phyloP scores from a whole-genome alignment of 768 basidiomycete genomes.

The Suillus fuscotomentosus region DNA sequence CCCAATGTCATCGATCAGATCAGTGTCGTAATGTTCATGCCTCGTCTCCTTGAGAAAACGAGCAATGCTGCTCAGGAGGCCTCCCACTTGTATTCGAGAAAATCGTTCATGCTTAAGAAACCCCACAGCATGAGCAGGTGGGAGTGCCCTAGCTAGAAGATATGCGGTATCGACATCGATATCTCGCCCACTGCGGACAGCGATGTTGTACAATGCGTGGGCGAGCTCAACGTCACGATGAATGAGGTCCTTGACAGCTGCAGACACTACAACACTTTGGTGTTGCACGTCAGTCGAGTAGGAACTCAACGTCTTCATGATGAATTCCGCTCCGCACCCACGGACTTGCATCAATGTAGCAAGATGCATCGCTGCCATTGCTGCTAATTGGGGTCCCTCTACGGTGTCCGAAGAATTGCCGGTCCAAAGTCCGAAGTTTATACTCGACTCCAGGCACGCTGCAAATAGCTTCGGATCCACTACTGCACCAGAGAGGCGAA shows the following conservation, averaged over 20 bases:
- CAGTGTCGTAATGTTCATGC: conserved; percentile 26
- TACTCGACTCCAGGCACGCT: conserved; percentile 28
- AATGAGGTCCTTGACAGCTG: conserved; percentile 18
- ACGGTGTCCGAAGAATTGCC: conserved; percentile 3
- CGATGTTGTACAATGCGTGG: conserved; percentile 33
- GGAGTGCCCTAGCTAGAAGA: conserved; percentile 29
- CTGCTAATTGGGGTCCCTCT: conserved; percentile 9
- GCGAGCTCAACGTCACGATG: conserved; percentile 31
- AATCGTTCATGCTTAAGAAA: conserved; percentile 35
- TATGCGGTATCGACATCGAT: conserved; percentile 24
- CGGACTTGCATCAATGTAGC: conserved; percentile 27
- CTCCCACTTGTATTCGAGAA: conserved; percentile 30
- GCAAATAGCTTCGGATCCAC: conserved; percentile 36
- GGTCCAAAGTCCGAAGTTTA: neutral
- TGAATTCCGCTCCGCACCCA: conserved; percentile 24
- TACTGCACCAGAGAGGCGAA: conserved; percentile 42
- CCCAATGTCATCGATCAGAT: conserved; percentile 32
- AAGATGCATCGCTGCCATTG: conserved; percentile 24
- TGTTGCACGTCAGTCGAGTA: conserved; percentile 22
- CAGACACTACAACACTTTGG: conserved; percentile 28
- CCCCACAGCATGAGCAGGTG: conserved; percentile 24
- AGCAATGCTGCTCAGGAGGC: conserved; percentile 39
- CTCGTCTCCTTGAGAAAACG: conserved; percentile 35
- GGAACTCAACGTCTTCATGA: conserved; percentile 30
- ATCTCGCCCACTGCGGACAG: conserved; percentile 18